Evolutionary conservation across 1,284 basidiomycete genomes (phyloP), one percentile per base, ranked within the genome.

Genomic region (Gymnopus androsaceus): DNA sequence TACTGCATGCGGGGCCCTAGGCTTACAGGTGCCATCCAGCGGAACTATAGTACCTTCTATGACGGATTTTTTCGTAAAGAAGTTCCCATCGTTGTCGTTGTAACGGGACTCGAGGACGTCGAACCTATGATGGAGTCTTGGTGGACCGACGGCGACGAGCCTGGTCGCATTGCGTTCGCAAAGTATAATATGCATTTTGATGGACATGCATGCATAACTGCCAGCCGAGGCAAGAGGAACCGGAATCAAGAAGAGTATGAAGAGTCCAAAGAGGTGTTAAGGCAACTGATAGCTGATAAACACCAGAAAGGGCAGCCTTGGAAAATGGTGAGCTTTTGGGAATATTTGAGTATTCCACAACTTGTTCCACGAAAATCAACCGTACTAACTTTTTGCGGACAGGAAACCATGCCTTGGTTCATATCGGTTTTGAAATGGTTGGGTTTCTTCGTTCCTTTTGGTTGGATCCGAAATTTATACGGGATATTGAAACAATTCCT

Each of bases 121-220:
- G 25, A 25, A 0, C 51, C 51, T 6, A 57, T 62, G n/a, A 73
- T 76, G 74, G 73, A 76, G 23, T 48, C 63, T 25, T 76, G 76
- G 75, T 77, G 74, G 73, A 34, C 1, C 14, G 62, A 66, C 55
- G 76, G 78, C 58, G 54, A 61, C 34, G 41, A 11, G 0, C n/a
- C n/a, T n/a, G n/a, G n/a, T n/a, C n/a, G n/a, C n/a, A n/a, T n/a
- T n/a, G 52, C 59, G 9, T 75, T 77, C 55, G 54, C 64, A 15
- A 46, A 56, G 23, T 63, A 70, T 33, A 66, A 65, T 1, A 74
- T 77, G 57, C 57, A 58, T 34, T 69, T 70, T 27, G 34, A 56
- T 1, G 72, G 66, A 4, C 65, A 70, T 19, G 75, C 73, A 15
- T 78, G 76, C 54, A 67, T 78, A 34, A 79, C 77, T 0, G 70